Evolutionary conservation across 768 basidiomycete genomes (phyloP), one percentile per base, ranked within the genome.

Genomic region (Cystofilobasidium macerans): DNA sequence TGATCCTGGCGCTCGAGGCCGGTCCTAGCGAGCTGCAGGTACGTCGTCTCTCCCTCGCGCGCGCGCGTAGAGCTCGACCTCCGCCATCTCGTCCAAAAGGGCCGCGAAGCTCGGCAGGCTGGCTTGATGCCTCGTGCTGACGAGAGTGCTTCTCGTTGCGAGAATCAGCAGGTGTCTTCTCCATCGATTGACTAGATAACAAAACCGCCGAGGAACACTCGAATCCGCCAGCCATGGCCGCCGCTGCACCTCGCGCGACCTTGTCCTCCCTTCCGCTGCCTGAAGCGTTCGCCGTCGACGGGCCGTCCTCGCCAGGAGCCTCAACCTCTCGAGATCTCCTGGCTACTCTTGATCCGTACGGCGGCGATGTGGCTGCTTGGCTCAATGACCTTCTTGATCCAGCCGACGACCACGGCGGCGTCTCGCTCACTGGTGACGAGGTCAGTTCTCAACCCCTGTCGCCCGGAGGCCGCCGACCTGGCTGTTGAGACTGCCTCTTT

Each of bases 341-440:
- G 13, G 68, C 69, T 13, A 73, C 84, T 22, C 77, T 87, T 59
- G 84, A 85, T 62, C 79, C 82, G 64, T 82, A 82, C 60, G 70
- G 66, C 57, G 78, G 81, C 54, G 83, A 86, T 71, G 80, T 84
- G 16, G 76, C 83, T 57, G 78, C 81, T n/a, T 88, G 86, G 86
- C 81, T 88, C 56, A 87, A 88, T 75, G 80, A 84, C 71, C 79
- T 82, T 18, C 79, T 87, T 40, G 77, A 77, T 61, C 28, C 48
- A 30, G 43, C 48, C 28, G 65, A 66, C 32, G 65, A 61, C 5
- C 48, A 56, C 22, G 36, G 32, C 22, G 35, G 26, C 3, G 40
- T 43, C 13, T 60, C 58, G n/a, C 24, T 26, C 20, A 35, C 43
- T 1, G 69, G 73, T 16, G 72, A 71, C 47, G 76, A 78, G 40